Base-by-base conservation (phyloP, 2,329 filamentous ascomycete genomes). In the Trichoderma citrinoviride region DNA sequence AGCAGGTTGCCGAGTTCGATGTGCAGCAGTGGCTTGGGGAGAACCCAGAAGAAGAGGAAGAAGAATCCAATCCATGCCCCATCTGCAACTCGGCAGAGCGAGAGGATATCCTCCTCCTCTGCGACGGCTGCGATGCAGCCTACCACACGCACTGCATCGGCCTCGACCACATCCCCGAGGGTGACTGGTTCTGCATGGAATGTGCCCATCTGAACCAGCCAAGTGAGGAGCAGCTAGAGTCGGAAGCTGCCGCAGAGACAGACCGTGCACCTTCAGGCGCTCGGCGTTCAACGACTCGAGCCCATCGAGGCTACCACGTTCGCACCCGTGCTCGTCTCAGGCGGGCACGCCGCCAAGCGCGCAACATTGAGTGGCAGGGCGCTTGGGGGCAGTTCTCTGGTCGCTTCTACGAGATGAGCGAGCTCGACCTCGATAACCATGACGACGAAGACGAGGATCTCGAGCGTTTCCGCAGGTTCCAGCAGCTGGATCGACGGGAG, bases 71-170 rank as follows among this genome's bases (percentile, higher is more conserved):
- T 54, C 91, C 91, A 19, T 99, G 95, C 77, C 90, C 92, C 57
- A 84, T 97, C 57, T 99, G 95, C 80, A 89, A 90, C 68, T 85
- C 87, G 57, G 83, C 88, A 70, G 92, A 95, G 69, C 87, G 94
- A 71, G 90, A 95, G 76, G 90, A 96, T 68, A 83, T 93, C 19
- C 85, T 97, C 60, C 87, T 98, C 69, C 86, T 96, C 67, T 99
- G 95, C 79, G 93, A 97, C 76, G 89, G 88, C 73, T 99, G 95
- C 80, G 90, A 96, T 80, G 88, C 89, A 40, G 86, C 91, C 49
- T 97, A 94, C 72, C 95, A 99, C 77, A 93, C 93, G 54, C 91
- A 96, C 76, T 99, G 95, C 77, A 87, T 96, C 67, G 93, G 91
- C 40, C 84, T 97, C 56, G 89, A 93, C 66, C 80, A 83, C 61